Conservation (phyloP, 257 asterid genomes). For the Cynanchum wilfordii region DNA sequence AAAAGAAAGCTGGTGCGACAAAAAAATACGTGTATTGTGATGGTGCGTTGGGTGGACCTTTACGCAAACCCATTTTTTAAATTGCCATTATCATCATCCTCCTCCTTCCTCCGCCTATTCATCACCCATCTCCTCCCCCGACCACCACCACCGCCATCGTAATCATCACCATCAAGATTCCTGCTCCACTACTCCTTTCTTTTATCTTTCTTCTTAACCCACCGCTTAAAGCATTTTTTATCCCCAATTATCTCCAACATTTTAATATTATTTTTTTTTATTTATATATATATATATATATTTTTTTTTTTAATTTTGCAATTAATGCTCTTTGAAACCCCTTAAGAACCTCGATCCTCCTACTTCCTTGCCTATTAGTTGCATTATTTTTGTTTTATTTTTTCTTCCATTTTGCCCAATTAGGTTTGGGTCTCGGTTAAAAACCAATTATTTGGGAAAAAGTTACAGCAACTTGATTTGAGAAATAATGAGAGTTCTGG, state of each 20-base stretch:
- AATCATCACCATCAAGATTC: conserved; percentile 38
- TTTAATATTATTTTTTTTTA: neutral
- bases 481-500: neutral
- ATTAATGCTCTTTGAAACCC: neutral
- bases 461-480: neutral
- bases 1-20: neutral
- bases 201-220: neutral
- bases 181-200: conserved; percentile 25
- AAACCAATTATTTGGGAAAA: neutral
- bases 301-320: neutral
- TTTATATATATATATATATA: no score
- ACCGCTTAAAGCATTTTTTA: neutral
- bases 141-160: conserved; percentile 17
- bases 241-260: neutral
- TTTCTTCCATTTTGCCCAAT: neutral
- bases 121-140: neutral
- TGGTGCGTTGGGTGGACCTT: conserved; percentile 28
- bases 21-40: conserved; percentile 3
- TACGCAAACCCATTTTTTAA: conserved; percentile 22
- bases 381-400: neutral
- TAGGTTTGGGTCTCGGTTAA: neutral
- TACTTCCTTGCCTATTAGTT: neutral
- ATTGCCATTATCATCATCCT: neutral
- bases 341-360: neutral
- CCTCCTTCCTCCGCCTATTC: conserved; percentile 12